These are phyloP conservation scores for Thermothelomyces thermophilus DNA, from an alignment of 2,329 filamentous ascomycete species.

Conservation along the genomic window DNA sequence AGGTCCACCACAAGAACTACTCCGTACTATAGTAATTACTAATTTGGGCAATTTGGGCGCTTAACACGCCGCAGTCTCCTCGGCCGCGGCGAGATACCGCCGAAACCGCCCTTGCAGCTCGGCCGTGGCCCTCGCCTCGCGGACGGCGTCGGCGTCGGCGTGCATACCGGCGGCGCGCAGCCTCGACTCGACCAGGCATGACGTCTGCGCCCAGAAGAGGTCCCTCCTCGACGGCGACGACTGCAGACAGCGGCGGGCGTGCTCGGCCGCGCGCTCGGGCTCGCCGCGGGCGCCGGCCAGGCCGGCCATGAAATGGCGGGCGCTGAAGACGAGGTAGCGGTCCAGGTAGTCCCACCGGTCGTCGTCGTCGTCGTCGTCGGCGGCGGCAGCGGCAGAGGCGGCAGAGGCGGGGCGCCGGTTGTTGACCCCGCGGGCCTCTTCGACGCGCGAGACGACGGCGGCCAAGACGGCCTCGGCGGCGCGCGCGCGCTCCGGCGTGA, in stretches of 20 bases:
- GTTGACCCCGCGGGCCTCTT: not conserved
- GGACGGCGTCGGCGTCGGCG: constrained; percentile 7
- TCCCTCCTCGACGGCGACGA: constrained; percentile 10
- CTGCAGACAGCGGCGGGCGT: not conserved
- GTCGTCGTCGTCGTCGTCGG: not conserved
- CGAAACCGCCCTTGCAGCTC: not conserved
- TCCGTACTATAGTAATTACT: no score
- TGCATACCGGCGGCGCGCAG: constrained; percentile 13
- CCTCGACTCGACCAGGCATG: constrained; percentile 16
- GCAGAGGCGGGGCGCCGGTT: no score
- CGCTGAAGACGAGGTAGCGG: constrained; percentile 24
- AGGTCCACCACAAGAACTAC: no score
- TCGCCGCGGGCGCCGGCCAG: constrained; percentile 20
- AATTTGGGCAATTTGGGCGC: no score
- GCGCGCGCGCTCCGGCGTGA: constrained; percentile 7
- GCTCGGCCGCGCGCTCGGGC: constrained; percentile 5
- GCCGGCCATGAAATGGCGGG: constrained; percentile 20
- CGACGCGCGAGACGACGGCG: constrained; percentile 2
- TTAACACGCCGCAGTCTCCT: no score
- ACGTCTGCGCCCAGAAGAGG: constrained; percentile 24
- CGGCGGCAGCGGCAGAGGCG: no score
- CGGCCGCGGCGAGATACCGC: no score
- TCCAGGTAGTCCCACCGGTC: constrained; percentile 17
- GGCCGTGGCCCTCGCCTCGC: constrained; percentile 5
- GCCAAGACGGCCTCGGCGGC: constrained; percentile 15